phyloP scores from a whole-genome alignment of 176 grass and related monocot genomes.

The Oryza glumipatula region DNA sequence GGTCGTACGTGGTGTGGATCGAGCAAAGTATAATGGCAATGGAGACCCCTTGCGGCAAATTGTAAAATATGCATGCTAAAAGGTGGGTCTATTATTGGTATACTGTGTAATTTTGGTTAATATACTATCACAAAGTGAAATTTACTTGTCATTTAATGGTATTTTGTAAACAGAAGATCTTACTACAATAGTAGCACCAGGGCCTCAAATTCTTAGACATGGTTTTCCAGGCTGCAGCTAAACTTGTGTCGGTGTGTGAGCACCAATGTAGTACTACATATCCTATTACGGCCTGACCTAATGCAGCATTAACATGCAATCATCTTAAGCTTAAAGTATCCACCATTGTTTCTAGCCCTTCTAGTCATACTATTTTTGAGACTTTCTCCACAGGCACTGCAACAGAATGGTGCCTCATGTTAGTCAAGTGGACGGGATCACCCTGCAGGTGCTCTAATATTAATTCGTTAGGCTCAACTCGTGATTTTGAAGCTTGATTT shows the following conservation, averaged over 20 bases:
- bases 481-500: slow-evolving; percentile 42
- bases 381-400: neutral
- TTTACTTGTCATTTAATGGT: too few relatives aligned
- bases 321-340: neutral
- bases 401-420: neutral
- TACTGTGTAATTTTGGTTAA: too few relatives aligned
- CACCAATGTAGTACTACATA: neutral
- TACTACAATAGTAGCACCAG: too few relatives aligned
- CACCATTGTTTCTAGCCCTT: neutral
- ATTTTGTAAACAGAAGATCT: too few relatives aligned
- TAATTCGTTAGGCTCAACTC: slow-evolving; percentile 17
- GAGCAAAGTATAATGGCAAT: too few relatives aligned
- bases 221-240: neutral
- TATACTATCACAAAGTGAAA: too few relatives aligned
- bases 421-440: slow-evolving; percentile 30
- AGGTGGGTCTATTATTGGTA: too few relatives aligned
- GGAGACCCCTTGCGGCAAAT: too few relatives aligned
- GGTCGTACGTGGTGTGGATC: too few relatives aligned
- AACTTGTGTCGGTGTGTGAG: neutral
- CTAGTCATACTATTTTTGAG: neutral
- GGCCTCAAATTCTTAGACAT: too few relatives aligned
- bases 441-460: neutral
- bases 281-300: neutral
- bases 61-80: too few relatives aligned
- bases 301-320: neutral